These are phyloP conservation scores for Termitomyces sp. DNA, from an alignment of 768 basidiomycete species.

Conservation along the genomic window DNA sequence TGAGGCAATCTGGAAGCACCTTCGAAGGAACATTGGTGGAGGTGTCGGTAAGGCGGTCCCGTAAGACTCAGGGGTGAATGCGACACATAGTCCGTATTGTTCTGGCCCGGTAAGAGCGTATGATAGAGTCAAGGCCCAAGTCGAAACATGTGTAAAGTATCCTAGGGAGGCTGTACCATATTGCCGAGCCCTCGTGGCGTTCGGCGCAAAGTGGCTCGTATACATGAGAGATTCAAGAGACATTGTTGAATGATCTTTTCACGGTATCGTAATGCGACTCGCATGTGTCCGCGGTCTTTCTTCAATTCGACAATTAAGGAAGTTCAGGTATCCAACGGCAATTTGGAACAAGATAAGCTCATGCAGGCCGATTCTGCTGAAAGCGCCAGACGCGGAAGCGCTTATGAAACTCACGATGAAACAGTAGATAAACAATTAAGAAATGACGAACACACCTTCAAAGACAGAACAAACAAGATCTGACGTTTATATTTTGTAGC, in stretches of 20 bases:
- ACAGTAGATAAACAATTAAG: background rate
- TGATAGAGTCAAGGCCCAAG: background rate
- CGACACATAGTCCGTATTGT: background rate
- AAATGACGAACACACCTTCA: background rate
- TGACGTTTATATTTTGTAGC: background rate
- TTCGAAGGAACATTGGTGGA: background rate
- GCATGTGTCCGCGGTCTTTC: constrained; percentile 9
- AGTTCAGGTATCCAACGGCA: background rate
- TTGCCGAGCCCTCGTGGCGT: constrained; percentile 1
- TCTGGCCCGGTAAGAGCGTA: background rate
- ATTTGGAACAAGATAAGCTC: background rate
- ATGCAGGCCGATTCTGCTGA: background rate
- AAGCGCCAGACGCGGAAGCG: background rate
- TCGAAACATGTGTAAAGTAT: constrained; percentile 6
- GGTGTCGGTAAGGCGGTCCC: background rate
- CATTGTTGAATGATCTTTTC: background rate
- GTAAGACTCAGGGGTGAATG: background rate
- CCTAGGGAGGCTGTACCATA: background rate
- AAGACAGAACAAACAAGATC: background rate
- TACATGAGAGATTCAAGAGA: background rate
- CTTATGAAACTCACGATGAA: background rate
- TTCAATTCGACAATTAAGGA: background rate
- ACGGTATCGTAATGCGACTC: constrained; percentile 3
- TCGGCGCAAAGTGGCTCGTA: constrained; percentile 2
- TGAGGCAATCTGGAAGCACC: background rate